Percentiles rank a stretch among this genome's conserved stretches.
Evolutionary conservation across 192 early-diverging fungal species (phyloP).

Genomic region (Paraglomus brasilianum): DNA sequence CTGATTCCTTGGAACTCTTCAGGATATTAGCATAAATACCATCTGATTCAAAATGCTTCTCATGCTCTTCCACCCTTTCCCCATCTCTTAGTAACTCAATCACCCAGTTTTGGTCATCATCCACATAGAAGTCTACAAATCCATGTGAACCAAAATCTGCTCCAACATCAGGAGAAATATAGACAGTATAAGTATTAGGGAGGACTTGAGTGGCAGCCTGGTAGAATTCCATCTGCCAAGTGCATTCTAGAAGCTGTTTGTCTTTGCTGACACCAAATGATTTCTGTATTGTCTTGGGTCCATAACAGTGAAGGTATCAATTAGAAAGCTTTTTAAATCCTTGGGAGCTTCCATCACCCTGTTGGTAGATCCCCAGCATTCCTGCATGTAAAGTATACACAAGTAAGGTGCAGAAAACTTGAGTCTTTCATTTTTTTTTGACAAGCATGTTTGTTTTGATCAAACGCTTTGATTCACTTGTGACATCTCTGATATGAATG

Average conservation of each 20-base stretch:
- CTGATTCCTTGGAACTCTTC: neutral
- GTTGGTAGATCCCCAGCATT: too few species aligned
- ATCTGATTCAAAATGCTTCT: neutral
- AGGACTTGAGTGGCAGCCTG: neutral
- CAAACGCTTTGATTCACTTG: too few species aligned
- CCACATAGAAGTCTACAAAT: constrained; percentile 21
- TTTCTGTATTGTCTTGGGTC: too few species aligned
- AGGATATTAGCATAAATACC: constrained; percentile 2
- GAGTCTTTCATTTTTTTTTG: too few species aligned
- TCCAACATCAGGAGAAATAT: constrained; percentile 15
- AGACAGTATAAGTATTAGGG: neutral
- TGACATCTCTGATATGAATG: too few species aligned
- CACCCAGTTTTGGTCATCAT: neutral
- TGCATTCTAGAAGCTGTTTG: constrained; percentile 17
- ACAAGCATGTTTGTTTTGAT: too few species aligned
- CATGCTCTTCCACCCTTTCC: neutral
- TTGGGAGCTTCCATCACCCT: too few species aligned
- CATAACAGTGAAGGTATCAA: too few species aligned
- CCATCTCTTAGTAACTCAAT: constrained; percentile 13
- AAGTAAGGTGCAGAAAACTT: too few species aligned
- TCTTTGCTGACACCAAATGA: neutral
- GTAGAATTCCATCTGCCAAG: constrained; percentile 18
- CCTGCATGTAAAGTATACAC: too few species aligned
- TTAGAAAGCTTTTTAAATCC: too few species aligned
- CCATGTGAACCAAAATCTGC: constrained; percentile 14